These are phyloP conservation scores for Penicillium steckii DNA, from an alignment of 495 filamentous ascomycete genomes.

Conservation along the genomic window DNA sequence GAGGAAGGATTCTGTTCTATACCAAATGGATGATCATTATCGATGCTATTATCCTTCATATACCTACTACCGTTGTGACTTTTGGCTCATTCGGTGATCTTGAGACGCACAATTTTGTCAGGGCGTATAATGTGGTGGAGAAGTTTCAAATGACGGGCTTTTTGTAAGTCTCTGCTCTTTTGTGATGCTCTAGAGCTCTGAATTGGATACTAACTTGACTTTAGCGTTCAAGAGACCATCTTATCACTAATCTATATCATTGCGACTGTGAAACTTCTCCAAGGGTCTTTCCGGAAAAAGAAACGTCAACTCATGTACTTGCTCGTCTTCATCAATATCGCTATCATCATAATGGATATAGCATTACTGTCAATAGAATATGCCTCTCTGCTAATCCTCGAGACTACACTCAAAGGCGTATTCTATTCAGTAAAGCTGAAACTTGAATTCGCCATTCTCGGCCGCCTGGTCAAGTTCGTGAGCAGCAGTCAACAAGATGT, in stretches of 20 bases:
- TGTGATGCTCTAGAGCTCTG: background rate
- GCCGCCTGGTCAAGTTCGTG: background rate
- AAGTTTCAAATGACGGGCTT: background rate
- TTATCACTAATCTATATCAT: background rate
- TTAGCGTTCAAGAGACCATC: background rate
- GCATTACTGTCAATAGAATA: background rate
- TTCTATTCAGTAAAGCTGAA: conserved; percentile 4
- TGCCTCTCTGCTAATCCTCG: background rate
- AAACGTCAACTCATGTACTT: background rate
- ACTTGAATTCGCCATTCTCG: conserved; percentile 4
- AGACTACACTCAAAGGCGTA: conserved; percentile 1
- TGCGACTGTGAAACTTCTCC: background rate
- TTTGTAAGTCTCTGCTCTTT: background rate
- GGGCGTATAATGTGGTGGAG: background rate
- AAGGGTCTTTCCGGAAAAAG: background rate
- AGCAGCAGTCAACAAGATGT: background rate
- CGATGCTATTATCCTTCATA: background rate
- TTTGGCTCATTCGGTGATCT: background rate
- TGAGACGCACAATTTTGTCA: background rate
- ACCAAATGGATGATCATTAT: background rate
- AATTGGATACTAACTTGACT: background rate
- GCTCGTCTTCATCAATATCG: background rate
- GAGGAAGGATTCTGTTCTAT: background rate
- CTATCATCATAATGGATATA: background rate
- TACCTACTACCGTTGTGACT: background rate